phyloP scores from a whole-genome alignment of 495 filamentous ascomycete species.

The Neurospora sublineolata region DNA sequence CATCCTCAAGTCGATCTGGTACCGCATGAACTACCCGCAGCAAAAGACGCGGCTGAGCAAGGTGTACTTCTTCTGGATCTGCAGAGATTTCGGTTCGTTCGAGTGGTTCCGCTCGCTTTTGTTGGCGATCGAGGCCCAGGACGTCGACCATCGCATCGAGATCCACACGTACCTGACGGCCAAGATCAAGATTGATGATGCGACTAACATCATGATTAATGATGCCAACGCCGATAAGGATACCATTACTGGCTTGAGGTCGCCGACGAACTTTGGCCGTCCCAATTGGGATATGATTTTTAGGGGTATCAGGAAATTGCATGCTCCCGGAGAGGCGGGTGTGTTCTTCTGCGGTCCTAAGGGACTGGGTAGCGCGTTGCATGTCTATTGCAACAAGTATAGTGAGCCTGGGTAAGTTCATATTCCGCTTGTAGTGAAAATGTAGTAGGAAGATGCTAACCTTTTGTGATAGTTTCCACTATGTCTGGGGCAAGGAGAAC shows the following conservation, averaged over 20 bases:
- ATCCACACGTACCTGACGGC: slow-evolving; percentile 65
- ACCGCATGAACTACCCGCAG: slow-evolving; percentile 71
- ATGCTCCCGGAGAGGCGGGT: slow-evolving; percentile 58
- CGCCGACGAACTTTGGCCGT: slow-evolving; percentile 66
- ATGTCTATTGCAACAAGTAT: slow-evolving; percentile 70
- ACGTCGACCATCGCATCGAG: slow-evolving; percentile 68
- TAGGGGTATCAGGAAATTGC: slow-evolving; percentile 60
- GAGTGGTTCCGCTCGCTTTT: slow-evolving; percentile 76
- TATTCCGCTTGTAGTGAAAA: neutral
- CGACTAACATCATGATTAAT: slow-evolving; percentile 77
- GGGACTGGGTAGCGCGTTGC: slow-evolving; percentile 52
- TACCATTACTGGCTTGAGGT: slow-evolving; percentile 61
- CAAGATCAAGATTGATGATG: slow-evolving; percentile 69
- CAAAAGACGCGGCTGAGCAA: slow-evolving; percentile 62
- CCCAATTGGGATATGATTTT: slow-evolving; percentile 78
- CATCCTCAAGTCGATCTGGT: slow-evolving; percentile 78
- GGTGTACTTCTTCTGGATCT: slow-evolving; percentile 82
- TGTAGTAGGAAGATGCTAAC: neutral
- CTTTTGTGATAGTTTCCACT: slow-evolving; percentile 33
- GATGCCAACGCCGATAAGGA: slow-evolving; percentile 69
- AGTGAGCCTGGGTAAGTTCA: slow-evolving; percentile 54
- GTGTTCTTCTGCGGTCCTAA: slow-evolving; percentile 77
- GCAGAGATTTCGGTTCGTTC: slow-evolving; percentile 65
- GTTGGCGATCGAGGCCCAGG: slow-evolving; percentile 71
- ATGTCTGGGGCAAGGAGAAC: slow-evolving; percentile 69